Percentiles rank a stretch among this genome's conserved stretches.
These are phyloP conservation scores for Mortierella sp. DNA, from an alignment of 371 early-diverging fungal species.

Conservation along the genomic window DNA sequence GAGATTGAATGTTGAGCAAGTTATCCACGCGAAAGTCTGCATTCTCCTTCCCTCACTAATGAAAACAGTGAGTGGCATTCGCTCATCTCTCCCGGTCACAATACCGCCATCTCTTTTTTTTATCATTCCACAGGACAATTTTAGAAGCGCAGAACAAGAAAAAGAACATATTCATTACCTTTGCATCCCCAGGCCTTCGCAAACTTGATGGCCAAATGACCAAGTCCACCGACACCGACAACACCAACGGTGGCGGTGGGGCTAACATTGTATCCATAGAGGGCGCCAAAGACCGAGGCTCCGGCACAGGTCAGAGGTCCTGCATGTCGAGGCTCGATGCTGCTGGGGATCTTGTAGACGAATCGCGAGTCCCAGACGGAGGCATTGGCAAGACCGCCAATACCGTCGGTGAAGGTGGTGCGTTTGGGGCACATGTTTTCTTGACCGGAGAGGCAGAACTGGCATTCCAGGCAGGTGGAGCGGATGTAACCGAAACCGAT, in stretches of 20 bases:
- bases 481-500: slow-evolving; percentile 66
- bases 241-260: slow-evolving; percentile 72
- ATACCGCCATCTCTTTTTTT: not conserved
- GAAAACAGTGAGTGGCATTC: not conserved
- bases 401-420: slow-evolving; percentile 64
- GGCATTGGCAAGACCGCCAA: slow-evolving; percentile 64
- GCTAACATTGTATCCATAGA: slow-evolving; percentile 60
- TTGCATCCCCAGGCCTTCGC: slow-evolving; percentile 74
- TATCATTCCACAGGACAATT: not conserved
- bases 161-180: slow-evolving; percentile 34
- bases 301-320: slow-evolving; percentile 79
- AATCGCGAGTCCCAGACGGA: slow-evolving; percentile 64
- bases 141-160: slow-evolving; percentile 41
- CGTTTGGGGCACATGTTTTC: slow-evolving; percentile 63
- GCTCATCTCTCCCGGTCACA: not conserved
- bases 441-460: slow-evolving; percentile 60
- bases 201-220: slow-evolving; percentile 78
- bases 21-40: not conserved
- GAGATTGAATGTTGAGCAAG: not conserved
- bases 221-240: slow-evolving; percentile 80
- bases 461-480: slow-evolving; percentile 61
- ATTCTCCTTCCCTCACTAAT: not conserved
- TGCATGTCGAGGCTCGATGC: slow-evolving; percentile 65
- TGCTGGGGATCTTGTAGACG: slow-evolving; percentile 68
- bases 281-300: slow-evolving; percentile 69